These are phyloP conservation scores for Claviceps paspali DNA, from an alignment of 2,329 filamentous ascomycete genomes.

Conservation along the genomic window DNA sequence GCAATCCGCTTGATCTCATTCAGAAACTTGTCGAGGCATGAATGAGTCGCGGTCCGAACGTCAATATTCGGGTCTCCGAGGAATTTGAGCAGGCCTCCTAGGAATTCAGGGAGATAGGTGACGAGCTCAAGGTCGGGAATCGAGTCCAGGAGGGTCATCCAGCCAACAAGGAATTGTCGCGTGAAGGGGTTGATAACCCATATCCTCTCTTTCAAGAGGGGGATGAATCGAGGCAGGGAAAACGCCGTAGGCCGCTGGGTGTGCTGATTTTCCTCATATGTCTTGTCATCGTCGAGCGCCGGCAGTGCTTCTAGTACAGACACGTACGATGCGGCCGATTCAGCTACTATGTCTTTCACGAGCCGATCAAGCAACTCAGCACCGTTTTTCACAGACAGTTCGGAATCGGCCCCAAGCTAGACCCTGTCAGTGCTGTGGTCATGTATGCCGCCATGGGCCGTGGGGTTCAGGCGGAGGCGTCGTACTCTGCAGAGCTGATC, in stretches of 20 bases:
- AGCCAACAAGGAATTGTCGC: constrained; percentile 85
- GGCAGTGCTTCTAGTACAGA: constrained; percentile 59
- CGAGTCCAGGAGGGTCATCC: constrained; percentile 88
- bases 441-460: neutral
- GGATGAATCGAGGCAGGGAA: constrained; percentile 80
- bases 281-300: constrained; percentile 28
- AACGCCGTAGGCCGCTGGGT: constrained; percentile 65
- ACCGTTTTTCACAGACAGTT: constrained; percentile 94
- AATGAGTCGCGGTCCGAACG: constrained; percentile 87
- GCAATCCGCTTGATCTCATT: constrained; percentile 91
- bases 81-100: constrained; percentile 80
- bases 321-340: constrained; percentile 88
- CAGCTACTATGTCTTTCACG: constrained; percentile 90
- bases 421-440: constrained; percentile 1
- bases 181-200: constrained; percentile 92
- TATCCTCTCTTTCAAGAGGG: constrained; percentile 83
- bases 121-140: constrained; percentile 95
- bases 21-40: constrained; percentile 76
- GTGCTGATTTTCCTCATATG: constrained; percentile 28
- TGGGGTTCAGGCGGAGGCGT: constrained; percentile 1
- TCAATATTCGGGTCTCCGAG: constrained; percentile 82
- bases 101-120: constrained; percentile 78
- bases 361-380: constrained; percentile 88
- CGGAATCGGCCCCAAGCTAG: constrained; percentile 86
- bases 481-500: constrained; percentile 87